Percentiles rank a stretch among this genome's conserved stretches.
phyloP scores from a whole-genome alignment of 2,329 filamentous ascomycete species.

The Nemania diffusa region DNA sequence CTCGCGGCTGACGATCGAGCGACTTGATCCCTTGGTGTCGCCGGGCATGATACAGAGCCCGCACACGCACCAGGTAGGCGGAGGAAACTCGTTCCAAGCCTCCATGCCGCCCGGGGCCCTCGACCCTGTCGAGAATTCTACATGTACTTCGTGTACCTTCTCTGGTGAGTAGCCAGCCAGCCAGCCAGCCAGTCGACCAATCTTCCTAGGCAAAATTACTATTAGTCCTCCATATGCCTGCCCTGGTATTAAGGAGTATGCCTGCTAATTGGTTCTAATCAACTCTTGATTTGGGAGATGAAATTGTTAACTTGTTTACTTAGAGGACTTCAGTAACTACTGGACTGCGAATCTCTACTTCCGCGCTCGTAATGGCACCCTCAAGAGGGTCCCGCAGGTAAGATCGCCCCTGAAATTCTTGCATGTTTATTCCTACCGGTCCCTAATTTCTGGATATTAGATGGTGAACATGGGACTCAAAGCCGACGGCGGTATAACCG shows the following conservation, averaged over 20 bases:
- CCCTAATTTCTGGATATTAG: too few relatives aligned
- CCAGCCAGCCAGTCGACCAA: too few relatives aligned
- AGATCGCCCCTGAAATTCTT: too few relatives aligned
- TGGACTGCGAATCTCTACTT: conserved; percentile 56
- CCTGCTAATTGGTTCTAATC: too few relatives aligned
- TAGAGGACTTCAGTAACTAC: conserved; percentile 56
- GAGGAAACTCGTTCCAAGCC: conserved; percentile 50
- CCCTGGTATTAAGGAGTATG: too few relatives aligned
- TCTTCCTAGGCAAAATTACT: too few relatives aligned
- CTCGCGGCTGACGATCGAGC: conserved; percentile 43
- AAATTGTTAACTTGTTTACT: too few relatives aligned
- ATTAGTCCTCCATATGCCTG: too few relatives aligned
- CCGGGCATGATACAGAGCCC: conserved; percentile 41
- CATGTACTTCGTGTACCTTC: conserved; percentile 57
- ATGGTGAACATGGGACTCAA: too few relatives aligned
- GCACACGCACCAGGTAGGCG: conserved; percentile 46
- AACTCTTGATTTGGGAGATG: too few relatives aligned
- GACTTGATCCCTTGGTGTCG: conserved; percentile 42
- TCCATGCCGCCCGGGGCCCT: conserved; percentile 43
- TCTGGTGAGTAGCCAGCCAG: too few relatives aligned
- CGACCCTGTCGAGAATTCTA: conserved; percentile 47
- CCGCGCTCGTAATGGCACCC: conserved; percentile 52
- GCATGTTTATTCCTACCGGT: too few relatives aligned
- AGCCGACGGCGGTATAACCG: conserved; percentile 54
- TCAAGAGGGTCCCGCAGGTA: conserved; percentile 43